A percentile compares a stretch with the other conserved stretches of the same genome.
These are phyloP conservation scores for Achaetomium macrosporum DNA, from an alignment of 2,329 filamentous ascomycete genomes.

Conservation along the genomic window DNA sequence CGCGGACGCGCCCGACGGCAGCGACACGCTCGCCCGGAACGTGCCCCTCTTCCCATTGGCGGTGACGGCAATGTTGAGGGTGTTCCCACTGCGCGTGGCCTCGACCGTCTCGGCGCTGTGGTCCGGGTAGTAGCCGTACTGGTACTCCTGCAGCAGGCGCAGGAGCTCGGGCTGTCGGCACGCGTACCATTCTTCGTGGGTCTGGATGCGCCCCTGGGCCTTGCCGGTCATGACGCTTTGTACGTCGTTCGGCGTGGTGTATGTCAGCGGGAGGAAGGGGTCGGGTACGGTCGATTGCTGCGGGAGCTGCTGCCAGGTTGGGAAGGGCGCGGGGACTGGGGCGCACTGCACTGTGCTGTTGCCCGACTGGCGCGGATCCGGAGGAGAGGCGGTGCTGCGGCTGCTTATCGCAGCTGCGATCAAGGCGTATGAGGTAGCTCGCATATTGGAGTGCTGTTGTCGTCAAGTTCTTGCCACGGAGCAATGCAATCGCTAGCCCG, in stretches of 20 bases:
- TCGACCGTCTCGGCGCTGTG: conserved; percentile 41
- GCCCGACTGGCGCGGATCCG: conserved; percentile 3
- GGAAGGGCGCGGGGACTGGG: conserved; percentile 27
- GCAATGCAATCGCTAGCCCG: too few relatives aligned
- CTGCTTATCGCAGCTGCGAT: conserved; percentile 6
- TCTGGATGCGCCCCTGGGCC: conserved; percentile 37
- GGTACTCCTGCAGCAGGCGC: conserved; percentile 44
- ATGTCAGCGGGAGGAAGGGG: conserved; percentile 38
- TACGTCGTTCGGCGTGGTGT: conserved; percentile 34
- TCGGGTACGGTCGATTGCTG: conserved; percentile 37
- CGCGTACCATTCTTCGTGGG: conserved; percentile 42
- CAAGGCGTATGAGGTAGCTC: neutral
- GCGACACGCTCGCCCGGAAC: conserved; percentile 38
- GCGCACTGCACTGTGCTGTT: conserved; percentile 21
- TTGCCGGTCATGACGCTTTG: conserved; percentile 34
- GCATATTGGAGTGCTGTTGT: conserved; percentile 5
- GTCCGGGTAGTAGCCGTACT: conserved; percentile 47
- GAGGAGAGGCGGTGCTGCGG: neutral
- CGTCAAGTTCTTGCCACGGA: neutral
- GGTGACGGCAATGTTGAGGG: conserved; percentile 37
- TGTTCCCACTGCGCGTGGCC: conserved; percentile 41
- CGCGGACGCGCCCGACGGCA: conserved; percentile 34
- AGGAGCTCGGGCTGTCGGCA: conserved; percentile 47
- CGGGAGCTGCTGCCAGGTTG: conserved; percentile 33
- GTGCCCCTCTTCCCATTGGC: conserved; percentile 38